Base-by-base conservation (phyloP, 305 asterid genomes). In the Fraxinus albicans region DNA sequence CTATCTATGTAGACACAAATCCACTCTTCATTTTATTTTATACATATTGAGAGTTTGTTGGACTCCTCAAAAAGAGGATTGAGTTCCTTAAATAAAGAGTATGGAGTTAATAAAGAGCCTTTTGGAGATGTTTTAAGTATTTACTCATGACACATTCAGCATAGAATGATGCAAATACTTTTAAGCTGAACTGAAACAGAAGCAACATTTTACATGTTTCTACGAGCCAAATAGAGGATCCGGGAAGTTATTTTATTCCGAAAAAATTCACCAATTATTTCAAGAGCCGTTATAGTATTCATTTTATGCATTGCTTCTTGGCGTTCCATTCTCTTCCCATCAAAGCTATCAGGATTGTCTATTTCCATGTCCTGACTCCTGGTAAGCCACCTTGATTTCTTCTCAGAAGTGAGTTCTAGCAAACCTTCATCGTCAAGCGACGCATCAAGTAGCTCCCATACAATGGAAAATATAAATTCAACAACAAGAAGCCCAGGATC, bases 401-500 rank as follows among this genome's bases (percentile, higher is more conserved):
- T 96, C 81, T 94, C 98, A 67, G 88, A 85, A 65, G 95, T 89
- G 77, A 89, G 89, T 84, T 92, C 97, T 83, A 94, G 81, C 83
- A 95, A 83, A 50, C 93, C 93, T 80, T 95, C 98, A 78, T 95
- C 99, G 33, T 93, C 98, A 83, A 95, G 97, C 2, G 97, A 93
- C 44, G 97, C 97, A 93, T 95, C 98, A 79, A 95, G 91, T 80
- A 95, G 89, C 87, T 84, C 90, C 98, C 99, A 95, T 73, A 93
- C 97, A 83, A 90, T 89, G 73, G 95, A 83, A 79, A 95, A 88
- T 79, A 94, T 78, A 86, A 89, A 92, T 84, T 87, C 94, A 84
- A 92, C 98, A 78, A 95, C 82, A 73, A 90, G 88, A 82, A 89
- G 42, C 87, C 99, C 99, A 38, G 97, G 91, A 83, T 95, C 97